phyloP scores from a whole-genome alignment of 352 stramenopile species.

The Phytophthora sp. region DNA sequence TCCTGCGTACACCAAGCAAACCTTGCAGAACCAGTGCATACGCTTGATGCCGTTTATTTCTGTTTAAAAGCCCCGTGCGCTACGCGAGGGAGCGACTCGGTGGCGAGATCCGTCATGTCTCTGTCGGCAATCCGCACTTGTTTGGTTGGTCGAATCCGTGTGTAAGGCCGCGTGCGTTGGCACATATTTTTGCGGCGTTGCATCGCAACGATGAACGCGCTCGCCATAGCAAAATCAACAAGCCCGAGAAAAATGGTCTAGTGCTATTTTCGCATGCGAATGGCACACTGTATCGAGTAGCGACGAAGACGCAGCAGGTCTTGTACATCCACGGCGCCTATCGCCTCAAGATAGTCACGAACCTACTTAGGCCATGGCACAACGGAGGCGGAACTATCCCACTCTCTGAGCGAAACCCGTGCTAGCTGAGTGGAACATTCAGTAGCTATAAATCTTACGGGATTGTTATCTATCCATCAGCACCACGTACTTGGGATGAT shows the following conservation, averaged over 20 bases:
- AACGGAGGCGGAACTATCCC: not conserved
- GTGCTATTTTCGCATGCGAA: constrained; percentile 1
- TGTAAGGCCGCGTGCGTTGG: not conserved
- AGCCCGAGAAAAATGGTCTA: not conserved
- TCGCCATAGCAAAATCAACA: not conserved
- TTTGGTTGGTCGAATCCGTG: not conserved
- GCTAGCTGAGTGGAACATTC: not conserved
- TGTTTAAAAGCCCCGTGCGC: not conserved
- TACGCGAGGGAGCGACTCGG: not conserved
- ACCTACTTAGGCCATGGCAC: not conserved
- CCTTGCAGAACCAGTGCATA: not conserved
- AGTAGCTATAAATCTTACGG: not conserved
- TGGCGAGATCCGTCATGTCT: not conserved
- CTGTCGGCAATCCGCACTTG: not conserved
- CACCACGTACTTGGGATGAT: not conserved
- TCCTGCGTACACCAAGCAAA: not conserved
- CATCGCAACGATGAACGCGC: not conserved
- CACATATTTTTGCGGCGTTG: not conserved
- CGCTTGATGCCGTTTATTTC: not conserved
- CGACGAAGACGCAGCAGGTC: too few species aligned
- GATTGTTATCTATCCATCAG: not conserved
- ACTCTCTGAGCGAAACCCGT: not conserved
- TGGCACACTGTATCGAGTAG: not conserved
- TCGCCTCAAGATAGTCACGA: not conserved
- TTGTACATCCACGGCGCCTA: too few species aligned